These are phyloP conservation scores for Tulasnella sp. DNA, from an alignment of 768 basidiomycete species.

Conservation along the genomic window DNA sequence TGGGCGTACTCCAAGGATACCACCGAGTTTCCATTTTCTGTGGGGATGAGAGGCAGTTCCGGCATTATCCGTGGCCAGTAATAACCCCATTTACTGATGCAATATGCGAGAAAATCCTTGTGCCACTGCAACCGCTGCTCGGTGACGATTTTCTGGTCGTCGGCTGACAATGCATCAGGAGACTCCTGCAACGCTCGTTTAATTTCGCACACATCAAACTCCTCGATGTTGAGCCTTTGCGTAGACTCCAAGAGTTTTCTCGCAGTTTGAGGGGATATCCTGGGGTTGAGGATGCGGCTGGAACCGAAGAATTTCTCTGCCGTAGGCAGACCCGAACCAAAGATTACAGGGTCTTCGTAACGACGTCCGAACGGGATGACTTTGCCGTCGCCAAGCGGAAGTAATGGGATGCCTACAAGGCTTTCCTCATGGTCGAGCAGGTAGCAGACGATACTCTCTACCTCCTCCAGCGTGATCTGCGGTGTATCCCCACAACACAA, in stretches of 20 bases:
- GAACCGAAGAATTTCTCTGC: no score
- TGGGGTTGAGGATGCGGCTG: no score
- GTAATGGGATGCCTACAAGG: neutral
- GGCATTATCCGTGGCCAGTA: neutral
- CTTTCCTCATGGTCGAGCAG: neutral
- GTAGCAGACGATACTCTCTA: neutral
- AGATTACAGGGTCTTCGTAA: no score
- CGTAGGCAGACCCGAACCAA: no score
- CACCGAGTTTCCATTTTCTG: neutral
- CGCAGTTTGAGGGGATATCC: no score
- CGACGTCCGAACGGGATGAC: neutral
- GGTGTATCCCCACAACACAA: neutral
- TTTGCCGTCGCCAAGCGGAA: neutral
- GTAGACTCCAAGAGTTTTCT: no score
- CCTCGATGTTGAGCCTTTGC: no score
- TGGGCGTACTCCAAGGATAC: neutral
- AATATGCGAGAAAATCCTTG: no score
- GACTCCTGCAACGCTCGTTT: no score
- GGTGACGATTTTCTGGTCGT: neutral
- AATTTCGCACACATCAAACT: no score
- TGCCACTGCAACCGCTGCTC: no score
- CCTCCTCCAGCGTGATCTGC: neutral
- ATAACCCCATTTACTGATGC: no score
- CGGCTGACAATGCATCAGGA: neutral
- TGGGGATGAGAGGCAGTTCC: neutral